Conservation (phyloP, 1,139 yeast species). For the Pichia sp. region DNA sequence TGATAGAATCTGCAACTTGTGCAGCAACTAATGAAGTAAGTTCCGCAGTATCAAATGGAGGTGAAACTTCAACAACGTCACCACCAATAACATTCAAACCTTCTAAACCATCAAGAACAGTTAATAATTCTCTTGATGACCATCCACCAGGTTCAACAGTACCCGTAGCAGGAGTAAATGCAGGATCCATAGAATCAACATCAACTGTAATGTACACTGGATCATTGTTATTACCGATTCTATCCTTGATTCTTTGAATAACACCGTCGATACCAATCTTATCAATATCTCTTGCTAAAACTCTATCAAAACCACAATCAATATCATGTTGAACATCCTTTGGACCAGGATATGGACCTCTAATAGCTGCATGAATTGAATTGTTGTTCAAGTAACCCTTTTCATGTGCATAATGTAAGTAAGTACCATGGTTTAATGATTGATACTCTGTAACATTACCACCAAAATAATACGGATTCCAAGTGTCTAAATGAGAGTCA, state of each 20-base stretch:
- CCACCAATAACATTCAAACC: slow-evolving; percentile 43
- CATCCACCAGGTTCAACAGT: slow-evolving; percentile 55
- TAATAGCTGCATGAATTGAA: slow-evolving; percentile 36
- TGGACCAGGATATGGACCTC: slow-evolving; percentile 33
- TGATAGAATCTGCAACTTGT: slow-evolving; percentile 30
- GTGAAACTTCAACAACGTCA: slow-evolving; percentile 55
- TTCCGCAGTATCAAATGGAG: slow-evolving; percentile 47
- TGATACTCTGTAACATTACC: slow-evolving; percentile 49
- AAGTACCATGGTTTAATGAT: slow-evolving; percentile 50
- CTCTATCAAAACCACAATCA: slow-evolving; percentile 40
- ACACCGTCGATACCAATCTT: slow-evolving; percentile 31
- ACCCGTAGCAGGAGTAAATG: slow-evolving; percentile 54
- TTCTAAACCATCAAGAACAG: slow-evolving; percentile 31
- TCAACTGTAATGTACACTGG: slow-evolving; percentile 53
- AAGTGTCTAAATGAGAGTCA: slow-evolving; percentile 55
- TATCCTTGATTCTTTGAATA: slow-evolving; percentile 33
- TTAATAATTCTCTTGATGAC: slow-evolving; percentile 37
- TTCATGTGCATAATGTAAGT: slow-evolving; percentile 53
- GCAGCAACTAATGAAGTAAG: slow-evolving; percentile 51
- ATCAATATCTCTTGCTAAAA: slow-evolving; percentile 45
- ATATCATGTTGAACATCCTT: slow-evolving; percentile 42
- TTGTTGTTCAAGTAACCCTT: slow-evolving; percentile 39
- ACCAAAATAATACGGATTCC: slow-evolving; percentile 51
- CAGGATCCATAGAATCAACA: slow-evolving; percentile 51
- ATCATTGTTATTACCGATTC: slow-evolving; percentile 28